Evolutionary conservation across 192 early-diverging fungal species (phyloP).

Genomic region (Thoreauomyces humboldtii): DNA sequence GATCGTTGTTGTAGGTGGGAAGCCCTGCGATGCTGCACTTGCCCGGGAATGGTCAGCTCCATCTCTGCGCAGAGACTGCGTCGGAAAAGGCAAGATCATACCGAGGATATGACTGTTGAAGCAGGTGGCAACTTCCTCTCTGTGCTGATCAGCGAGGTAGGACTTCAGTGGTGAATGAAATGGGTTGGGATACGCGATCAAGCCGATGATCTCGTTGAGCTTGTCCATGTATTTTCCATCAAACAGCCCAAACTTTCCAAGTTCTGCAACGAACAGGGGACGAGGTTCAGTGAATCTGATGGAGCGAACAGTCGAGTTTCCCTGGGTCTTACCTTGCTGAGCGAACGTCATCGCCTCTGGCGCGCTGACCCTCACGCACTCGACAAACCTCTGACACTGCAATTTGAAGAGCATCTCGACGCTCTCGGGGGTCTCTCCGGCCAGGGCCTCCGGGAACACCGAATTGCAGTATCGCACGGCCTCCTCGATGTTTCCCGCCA

Average conservation of each 20-base stretch:
- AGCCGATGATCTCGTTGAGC: conserved; percentile 48
- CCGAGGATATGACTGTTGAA: conserved; percentile 67
- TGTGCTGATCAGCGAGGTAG: conserved; percentile 50
- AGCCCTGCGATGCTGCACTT: conserved; percentile 39
- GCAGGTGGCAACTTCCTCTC: conserved; percentile 57
- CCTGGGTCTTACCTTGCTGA: conserved; percentile 39
- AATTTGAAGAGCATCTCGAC: conserved; percentile 57
- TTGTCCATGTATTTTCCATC: conserved; percentile 36
- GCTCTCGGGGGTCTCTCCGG: conserved; percentile 35
- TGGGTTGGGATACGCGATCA: conserved; percentile 66
- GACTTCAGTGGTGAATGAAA: conserved; percentile 49
- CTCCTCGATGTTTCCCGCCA: conserved; percentile 32
- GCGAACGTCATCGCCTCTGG: conserved; percentile 61
- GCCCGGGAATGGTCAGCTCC: neutral
- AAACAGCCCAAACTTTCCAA: conserved; percentile 37
- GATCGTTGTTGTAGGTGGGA: conserved; percentile 45
- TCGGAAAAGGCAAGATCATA: conserved; percentile 24
- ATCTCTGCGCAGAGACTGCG: too few relatives aligned
- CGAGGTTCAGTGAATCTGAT: neutral
- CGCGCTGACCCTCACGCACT: conserved; percentile 44
- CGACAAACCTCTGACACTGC: conserved; percentile 68
- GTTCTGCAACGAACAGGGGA: conserved; percentile 21
- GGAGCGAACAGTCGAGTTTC: neutral
- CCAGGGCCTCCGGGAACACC: conserved; percentile 42
- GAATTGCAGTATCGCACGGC: conserved; percentile 46